These are phyloP conservation scores for Cryphonectria nitschkei DNA, from an alignment of 2,329 filamentous ascomycete genomes.

Conservation along the genomic window DNA sequence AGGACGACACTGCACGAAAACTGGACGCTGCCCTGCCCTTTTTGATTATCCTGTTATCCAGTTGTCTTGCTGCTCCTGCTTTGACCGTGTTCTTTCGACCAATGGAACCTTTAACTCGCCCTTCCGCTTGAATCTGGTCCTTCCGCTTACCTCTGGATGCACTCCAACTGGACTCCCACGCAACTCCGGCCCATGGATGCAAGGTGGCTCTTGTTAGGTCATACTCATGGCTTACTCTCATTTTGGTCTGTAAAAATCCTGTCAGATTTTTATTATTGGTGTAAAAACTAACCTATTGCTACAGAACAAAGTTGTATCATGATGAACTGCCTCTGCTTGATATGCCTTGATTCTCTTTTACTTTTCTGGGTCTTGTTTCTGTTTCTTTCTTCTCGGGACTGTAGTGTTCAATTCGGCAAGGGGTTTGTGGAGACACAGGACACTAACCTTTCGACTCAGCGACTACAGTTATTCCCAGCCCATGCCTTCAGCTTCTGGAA, in stretches of 20 bases:
- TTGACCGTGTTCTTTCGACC: not conserved
- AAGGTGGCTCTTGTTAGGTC: conserved; percentile 16
- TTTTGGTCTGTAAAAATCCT: conserved; percentile 44
- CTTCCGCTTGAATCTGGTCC: not conserved
- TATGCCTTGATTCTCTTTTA: conserved; percentile 34
- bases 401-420: conserved; percentile 33
- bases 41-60: not conserved
- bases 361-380: not conserved
- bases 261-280: conserved; percentile 21
- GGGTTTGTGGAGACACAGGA: conserved; percentile 53
- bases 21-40: conserved; percentile 10
- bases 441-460: conserved; percentile 59
- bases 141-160: not conserved
- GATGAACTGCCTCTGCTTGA: conserved; percentile 36
- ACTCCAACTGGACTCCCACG: not conserved
- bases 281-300: conserved; percentile 40
- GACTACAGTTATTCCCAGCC: conserved; percentile 60
- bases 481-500: conserved; percentile 54
- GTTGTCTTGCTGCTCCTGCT: not conserved
- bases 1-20: conserved; percentile 2
- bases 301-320: conserved; percentile 63
- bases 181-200: conserved; percentile 18
- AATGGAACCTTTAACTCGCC: not conserved
- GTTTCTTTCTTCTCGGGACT: not conserved
- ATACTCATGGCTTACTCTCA: conserved; percentile 30